Evolutionary conservation across 2,329 filamentous ascomycete species (phyloP).

Genomic region (Penicillium freii): DNA sequence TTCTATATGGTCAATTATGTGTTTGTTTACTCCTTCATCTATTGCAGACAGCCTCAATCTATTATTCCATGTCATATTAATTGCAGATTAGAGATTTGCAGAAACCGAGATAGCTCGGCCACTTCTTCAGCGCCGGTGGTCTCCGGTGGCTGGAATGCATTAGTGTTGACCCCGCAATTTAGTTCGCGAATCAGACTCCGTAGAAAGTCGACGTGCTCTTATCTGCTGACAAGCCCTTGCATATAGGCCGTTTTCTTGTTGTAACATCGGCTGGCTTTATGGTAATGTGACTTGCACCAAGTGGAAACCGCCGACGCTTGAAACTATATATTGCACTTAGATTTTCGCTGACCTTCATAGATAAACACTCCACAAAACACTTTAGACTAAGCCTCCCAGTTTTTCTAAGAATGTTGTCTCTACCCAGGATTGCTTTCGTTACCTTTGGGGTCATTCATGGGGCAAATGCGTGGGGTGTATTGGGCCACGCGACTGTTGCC

Average conservation of each 20-base stretch:
- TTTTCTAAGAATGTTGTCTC: constrained; percentile 8
- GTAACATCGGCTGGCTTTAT: not conserved
- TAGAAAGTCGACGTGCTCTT: not conserved
- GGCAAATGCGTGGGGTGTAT: constrained; percentile 49
- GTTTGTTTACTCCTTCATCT: not conserved
- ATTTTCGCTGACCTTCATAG: not conserved
- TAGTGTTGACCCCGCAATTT: not conserved
- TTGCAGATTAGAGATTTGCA: not conserved
- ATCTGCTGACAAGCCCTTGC: not conserved
- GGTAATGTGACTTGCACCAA: not conserved
- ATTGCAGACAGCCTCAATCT: not conserved
- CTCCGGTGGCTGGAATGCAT: not conserved
- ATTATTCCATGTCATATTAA: not conserved
- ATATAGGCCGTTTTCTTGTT: not conserved
- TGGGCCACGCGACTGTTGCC: constrained; percentile 56
- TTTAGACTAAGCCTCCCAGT: not conserved
- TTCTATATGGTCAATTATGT: no score
- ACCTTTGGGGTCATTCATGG: constrained; percentile 11
- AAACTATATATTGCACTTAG: not conserved
- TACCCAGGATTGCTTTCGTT: constrained; percentile 12
- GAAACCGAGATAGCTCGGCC: not conserved
- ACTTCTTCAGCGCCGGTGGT: not conserved
- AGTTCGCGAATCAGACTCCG: not conserved
- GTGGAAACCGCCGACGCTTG: not conserved
- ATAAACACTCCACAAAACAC: not conserved